phyloP scores from a whole-genome alignment of 1,139 yeast genomes.

The Hansenula anomala region DNA sequence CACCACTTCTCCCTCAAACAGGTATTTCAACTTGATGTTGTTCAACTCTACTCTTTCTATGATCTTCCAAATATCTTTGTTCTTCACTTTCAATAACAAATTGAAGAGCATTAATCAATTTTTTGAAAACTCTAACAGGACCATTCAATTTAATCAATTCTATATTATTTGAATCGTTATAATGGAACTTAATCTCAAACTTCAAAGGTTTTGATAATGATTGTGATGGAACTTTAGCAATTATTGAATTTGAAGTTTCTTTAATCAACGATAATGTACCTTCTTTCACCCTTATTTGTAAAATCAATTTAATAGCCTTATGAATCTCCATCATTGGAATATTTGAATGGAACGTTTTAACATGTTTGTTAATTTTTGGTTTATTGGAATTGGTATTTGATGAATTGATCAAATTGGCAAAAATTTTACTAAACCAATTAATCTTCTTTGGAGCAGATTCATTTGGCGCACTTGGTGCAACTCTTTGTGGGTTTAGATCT shows the following conservation, averaged over 20 bases:
- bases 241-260: conserved; percentile 37
- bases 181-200: conserved; percentile 43
- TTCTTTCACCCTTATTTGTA: conserved; percentile 45
- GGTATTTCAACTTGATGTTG: too few species aligned
- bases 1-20: too few species aligned
- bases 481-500: conserved; percentile 34
- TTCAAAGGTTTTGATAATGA: conserved; percentile 44
- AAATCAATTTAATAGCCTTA: conserved; percentile 24
- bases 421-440: conserved; percentile 24
- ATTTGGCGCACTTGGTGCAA: conserved; percentile 40
- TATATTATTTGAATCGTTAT: conserved; percentile 24
- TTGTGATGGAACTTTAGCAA: conserved; percentile 42
- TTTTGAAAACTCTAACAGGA: conserved; percentile 49
- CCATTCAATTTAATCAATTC: conserved; percentile 51
- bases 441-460: conserved; percentile 11
- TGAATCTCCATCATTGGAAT: conserved; percentile 18
- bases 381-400: too few species aligned
- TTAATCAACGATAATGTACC: conserved; percentile 40
- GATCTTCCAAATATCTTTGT: not conserved
- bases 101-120: conserved; percentile 40
- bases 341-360: conserved; percentile 10
- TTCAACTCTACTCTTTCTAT: too few species aligned
- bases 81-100: conserved; percentile 32
- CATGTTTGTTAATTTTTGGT: too few species aligned
- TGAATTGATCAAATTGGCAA: conserved; percentile 14